A percentile compares a stretch with the other conserved stretches of the same genome.
These are phyloP conservation scores for Verticillium longisporum DNA, from an alignment of 2,329 filamentous ascomycete species.

Conservation along the genomic window DNA sequence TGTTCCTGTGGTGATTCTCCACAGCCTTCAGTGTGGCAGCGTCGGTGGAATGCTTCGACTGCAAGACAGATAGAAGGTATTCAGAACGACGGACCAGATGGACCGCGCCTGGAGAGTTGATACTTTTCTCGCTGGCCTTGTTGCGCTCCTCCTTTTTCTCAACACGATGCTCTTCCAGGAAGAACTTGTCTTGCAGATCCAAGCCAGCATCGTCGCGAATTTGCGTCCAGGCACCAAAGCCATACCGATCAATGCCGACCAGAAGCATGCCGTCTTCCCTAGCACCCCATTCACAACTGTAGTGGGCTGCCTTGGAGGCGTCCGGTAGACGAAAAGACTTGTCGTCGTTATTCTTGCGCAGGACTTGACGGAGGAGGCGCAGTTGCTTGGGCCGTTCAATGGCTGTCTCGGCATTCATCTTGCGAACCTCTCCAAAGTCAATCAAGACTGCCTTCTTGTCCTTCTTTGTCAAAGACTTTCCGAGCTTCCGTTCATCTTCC, in stretches of 20 bases:
- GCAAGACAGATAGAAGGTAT: conserved; percentile 90
- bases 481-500: conserved; percentile 73
- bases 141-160: conserved; percentile 92
- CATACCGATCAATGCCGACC: conserved; percentile 85
- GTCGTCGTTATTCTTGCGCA: conserved; percentile 61
- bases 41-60: conserved; percentile 75
- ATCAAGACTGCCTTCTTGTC: conserved; percentile 96
- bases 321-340: conserved; percentile 80
- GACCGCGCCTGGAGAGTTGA: conserved; percentile 92
- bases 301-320: conserved; percentile 85
- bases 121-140: conserved; percentile 69
- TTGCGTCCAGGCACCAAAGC: conserved; percentile 90
- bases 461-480: conserved; percentile 87
- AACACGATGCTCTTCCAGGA: conserved; percentile 94
- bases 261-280: conserved; percentile 96
- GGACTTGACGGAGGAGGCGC: conserved; percentile 71
- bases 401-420: conserved; percentile 92
- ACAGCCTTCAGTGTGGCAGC: conserved; percentile 69
- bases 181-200: conserved; percentile 83
- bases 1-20: conserved; percentile 92
- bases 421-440: conserved; percentile 87
- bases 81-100: conserved; percentile 92
- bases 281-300: conserved; percentile 86
- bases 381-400: conserved; percentile 87
- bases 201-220: conserved; percentile 90